These are phyloP conservation scores for Neurospora pannonica DNA, from an alignment of 495 filamentous ascomycete species.

Conservation along the genomic window DNA sequence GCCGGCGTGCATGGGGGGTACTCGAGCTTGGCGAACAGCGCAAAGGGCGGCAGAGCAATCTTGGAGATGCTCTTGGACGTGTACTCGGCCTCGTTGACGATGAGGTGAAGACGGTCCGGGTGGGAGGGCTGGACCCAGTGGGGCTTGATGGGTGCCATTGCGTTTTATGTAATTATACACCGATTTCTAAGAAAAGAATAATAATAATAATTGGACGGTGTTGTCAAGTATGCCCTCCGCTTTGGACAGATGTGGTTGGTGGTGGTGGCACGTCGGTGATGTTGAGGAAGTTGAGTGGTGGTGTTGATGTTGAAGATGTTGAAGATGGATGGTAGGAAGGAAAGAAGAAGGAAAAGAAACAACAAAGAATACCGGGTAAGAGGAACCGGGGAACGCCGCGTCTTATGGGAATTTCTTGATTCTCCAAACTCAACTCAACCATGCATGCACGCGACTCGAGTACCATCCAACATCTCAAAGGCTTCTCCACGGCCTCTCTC, in stretches of 20 bases:
- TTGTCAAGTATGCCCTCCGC: background rate
- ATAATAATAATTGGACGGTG: background rate
- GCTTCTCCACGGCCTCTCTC: background rate
- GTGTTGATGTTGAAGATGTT: background rate
- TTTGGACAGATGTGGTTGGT: background rate
- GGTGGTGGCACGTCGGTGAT: background rate
- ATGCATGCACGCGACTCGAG: background rate
- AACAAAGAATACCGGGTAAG: background rate
- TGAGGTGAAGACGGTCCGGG: conserved; percentile 40
- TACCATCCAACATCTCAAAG: background rate
- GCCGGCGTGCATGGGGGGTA: conserved; percentile 47
- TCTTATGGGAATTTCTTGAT: background rate
- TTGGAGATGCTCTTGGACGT: conserved; percentile 52
- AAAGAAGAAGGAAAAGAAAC: background rate
- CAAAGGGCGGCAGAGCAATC: conserved; percentile 52
- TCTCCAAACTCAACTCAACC: background rate
- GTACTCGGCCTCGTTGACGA: conserved; percentile 42
- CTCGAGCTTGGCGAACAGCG: conserved; percentile 43
- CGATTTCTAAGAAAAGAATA: background rate
- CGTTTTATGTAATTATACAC: background rate
- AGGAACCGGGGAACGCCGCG: background rate
- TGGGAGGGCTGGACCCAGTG: conserved; percentile 46
- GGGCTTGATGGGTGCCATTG: conserved; percentile 40
- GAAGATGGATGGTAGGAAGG: background rate
- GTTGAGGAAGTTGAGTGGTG: background rate